Percentiles rank a stretch among this genome's conserved stretches.
Conservation (phyloP, 2,329 filamentous ascomycete species). For the Trichoderma pleuroti region DNA sequence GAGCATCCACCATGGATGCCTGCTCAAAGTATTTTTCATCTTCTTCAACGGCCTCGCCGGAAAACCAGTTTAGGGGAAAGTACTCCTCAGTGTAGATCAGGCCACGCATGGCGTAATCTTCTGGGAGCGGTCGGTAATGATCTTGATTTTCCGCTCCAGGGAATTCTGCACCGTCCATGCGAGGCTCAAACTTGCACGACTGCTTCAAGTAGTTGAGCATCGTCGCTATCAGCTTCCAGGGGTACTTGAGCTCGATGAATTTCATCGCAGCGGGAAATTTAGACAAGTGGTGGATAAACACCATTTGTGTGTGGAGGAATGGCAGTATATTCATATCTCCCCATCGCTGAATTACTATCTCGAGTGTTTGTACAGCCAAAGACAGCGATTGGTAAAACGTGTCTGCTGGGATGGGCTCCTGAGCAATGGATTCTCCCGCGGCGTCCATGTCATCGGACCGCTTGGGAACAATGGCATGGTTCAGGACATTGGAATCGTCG, state of each 20-base stretch:
- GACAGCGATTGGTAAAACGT: constrained; percentile 36
- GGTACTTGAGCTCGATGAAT: constrained; percentile 43
- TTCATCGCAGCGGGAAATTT: constrained; percentile 40
- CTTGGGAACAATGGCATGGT: constrained; percentile 36
- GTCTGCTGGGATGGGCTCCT: constrained; percentile 21
- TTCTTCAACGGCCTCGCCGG: constrained; percentile 57
- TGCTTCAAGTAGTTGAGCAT: constrained; percentile 38
- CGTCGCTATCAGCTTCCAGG: constrained; percentile 47
- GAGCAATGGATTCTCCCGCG: constrained; percentile 25
- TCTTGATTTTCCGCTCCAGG: constrained; percentile 43
- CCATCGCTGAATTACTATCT: constrained; percentile 47
- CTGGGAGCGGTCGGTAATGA: constrained; percentile 56
- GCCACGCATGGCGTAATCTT: constrained; percentile 66
- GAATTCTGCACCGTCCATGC: constrained; percentile 45
- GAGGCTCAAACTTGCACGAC: constrained; percentile 28
- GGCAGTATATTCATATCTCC: constrained; percentile 59
- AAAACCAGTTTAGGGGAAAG: constrained; percentile 58
- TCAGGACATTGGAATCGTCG: constrained; percentile 43
- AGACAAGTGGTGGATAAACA: constrained; percentile 52
- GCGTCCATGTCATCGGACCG: constrained; percentile 17
- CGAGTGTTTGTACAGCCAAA: constrained; percentile 44
- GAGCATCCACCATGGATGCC: constrained; percentile 53
- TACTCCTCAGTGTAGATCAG: constrained; percentile 58
- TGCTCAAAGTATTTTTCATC: constrained; percentile 63
- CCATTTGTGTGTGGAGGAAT: constrained; percentile 59